These are phyloP conservation scores for Clarireedia homoeocarpa DNA, from an alignment of 2,329 filamentous ascomycete species.

Conservation along the genomic window DNA sequence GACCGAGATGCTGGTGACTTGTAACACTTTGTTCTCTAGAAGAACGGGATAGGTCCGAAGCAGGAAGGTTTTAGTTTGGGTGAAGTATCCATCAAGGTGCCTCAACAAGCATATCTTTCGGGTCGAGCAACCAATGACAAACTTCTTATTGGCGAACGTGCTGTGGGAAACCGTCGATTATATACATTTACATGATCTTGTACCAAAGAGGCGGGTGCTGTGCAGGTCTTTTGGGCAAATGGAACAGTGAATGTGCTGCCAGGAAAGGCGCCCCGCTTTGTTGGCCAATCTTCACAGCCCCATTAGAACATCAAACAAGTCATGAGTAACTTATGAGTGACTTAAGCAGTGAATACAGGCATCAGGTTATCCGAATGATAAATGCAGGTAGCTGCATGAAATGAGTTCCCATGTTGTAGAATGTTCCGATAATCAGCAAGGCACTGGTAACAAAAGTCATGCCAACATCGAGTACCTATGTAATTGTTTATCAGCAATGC, in stretches of 20 bases:
- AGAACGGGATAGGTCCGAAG: neutral
- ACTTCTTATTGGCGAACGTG: neutral
- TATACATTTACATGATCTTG: neutral
- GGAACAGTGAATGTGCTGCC: too few species aligned
- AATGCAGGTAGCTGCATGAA: neutral
- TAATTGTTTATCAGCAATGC: neutral
- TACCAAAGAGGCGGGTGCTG: neutral
- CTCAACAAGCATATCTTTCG: neutral
- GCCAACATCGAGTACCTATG: neutral
- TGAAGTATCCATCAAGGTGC: constrained; percentile 4
- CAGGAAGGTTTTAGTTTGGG: neutral
- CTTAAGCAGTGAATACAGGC: neutral
- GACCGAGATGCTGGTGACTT: neutral
- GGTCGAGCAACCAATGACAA: neutral
- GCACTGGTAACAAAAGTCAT: neutral
- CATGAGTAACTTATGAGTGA: too few species aligned
- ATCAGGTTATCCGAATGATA: neutral
- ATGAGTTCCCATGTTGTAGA: neutral
- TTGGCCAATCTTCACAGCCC: neutral
- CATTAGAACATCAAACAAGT: neutral
- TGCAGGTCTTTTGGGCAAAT: neutral
- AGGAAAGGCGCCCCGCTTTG: too few species aligned
- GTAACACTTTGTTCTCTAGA: neutral
- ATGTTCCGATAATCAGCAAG: neutral
- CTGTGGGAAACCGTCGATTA: neutral